Base-by-base conservation (phyloP, 192 early-diverging fungal species). In the Backusella australiensis region DNA sequence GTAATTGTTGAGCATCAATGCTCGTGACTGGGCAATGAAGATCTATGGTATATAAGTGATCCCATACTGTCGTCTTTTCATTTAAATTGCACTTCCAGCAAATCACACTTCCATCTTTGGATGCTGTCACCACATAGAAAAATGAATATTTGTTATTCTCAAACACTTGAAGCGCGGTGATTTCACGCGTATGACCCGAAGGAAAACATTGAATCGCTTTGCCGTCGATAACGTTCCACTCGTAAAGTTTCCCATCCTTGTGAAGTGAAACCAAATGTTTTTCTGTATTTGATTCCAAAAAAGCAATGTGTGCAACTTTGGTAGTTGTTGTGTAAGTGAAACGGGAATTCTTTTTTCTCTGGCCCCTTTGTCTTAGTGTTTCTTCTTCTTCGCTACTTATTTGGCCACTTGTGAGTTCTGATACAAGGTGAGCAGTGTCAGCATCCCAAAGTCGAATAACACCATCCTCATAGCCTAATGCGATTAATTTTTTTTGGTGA, bases 141-240 rank as follows among this genome's bases (percentile, higher is more conserved):
- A 79, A 63, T 8, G 74, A 38, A 12, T 34, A 38, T 6, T 65
- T 69, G 6, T 36, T 59, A 53, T 73, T 63, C 4, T 44, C 41
- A 3, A 69, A n/a, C 11, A 73, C 65, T 35, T 78, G 71, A 29
- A 78, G 38, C 38, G 35, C 26, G 17, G 71, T 73, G 12, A 78
- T 72, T 14, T 71, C 77, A 26, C 44, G 63, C n/a, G 34, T 41
- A 68, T 78, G 77, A 21, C 59, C 71, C 52, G 70, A 67, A 42
- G 26, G 12, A n/a, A 82, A 34, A 8, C 71, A 59, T 17, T 79
- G 73, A 12, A 79, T 53, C 19, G 63, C 73, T 39, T 82, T 77
- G 11, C 81, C 81, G 6, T 71, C 29, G 1, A 70, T 19, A 34
- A 82, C 8, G 34, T 82, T 71, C 77, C 81, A 82, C 70, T 82